phyloP scores from a whole-genome alignment of 169 alveolate species.

The Plasmodium gallinaceum region DNA sequence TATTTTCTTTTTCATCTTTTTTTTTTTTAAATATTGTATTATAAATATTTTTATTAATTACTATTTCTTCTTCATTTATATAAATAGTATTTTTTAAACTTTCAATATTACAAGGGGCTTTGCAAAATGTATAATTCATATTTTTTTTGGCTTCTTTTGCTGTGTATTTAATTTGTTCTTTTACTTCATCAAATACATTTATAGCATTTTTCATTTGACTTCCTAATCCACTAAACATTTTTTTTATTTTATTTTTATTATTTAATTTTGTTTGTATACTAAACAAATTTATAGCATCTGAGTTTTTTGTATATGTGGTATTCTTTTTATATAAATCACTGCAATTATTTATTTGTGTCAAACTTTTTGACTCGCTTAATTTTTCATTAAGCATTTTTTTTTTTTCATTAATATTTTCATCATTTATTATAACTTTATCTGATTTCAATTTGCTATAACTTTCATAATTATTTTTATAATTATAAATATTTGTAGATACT shows the following conservation, averaged over 20 bases:
- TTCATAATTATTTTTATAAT: constrained; percentile 3
- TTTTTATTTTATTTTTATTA: constrained; percentile 22
- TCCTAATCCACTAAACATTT: constrained; percentile 44
- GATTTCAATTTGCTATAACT: not conserved
- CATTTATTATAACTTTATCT: not conserved
- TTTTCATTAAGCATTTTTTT: not conserved
- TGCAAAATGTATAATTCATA: constrained; percentile 62
- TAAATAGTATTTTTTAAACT: constrained; percentile 39
- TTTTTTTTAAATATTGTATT: constrained; percentile 32
- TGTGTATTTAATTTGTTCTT: constrained; percentile 54
- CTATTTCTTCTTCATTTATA: constrained; percentile 61
- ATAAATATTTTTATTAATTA: constrained; percentile 37
- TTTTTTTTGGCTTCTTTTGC: constrained; percentile 63
- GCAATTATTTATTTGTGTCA: not conserved
- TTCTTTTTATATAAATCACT: not conserved
- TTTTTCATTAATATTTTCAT: not conserved
- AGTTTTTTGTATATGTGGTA: not conserved
- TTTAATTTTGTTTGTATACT: not conserved
- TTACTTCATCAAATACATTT: constrained; percentile 56
- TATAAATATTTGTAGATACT: not conserved
- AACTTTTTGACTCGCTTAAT: not conserved
- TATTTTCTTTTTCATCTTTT: constrained; percentile 1
- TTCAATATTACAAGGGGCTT: constrained; percentile 71
- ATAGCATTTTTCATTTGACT: constrained; percentile 61
- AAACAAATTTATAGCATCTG: not conserved